Evolutionary conservation across 257 asterid species (phyloP), one percentile per base, ranked within the genome.

Genomic region (Penstemon davidsonii): DNA sequence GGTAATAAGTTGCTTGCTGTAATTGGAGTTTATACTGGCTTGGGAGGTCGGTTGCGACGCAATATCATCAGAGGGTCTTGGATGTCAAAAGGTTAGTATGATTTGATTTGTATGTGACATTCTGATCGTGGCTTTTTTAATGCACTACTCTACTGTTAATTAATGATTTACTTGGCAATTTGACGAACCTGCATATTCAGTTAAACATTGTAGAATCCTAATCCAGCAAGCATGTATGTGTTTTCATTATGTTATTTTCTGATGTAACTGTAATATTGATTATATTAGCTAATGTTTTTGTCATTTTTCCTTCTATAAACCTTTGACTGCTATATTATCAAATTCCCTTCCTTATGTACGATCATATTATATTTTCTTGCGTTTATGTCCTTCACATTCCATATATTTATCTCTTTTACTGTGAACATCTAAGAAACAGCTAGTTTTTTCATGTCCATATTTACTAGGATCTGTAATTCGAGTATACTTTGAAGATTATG

Each of bases 11-110:
- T 86, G 82, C 87, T 87, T 50, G 96, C 95, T 79, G 92, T 92
- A 42, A 84, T 89, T 64, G 98, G 96, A 75, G 84, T 92, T 70
- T 92, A 86, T 86, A 89, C 95, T 37, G 91, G 92, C 66, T 92
- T 89, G 73, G 96, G 96, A 64, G 84, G 92, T 69, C 88, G 84
- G 42, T 69, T 85, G 83, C 85, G 88, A 41, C 86, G 98, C 62
- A 89, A 86, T 72, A 39, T 61, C 73, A 83, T 86, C 64, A 85
- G 98, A 76, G 96, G 92, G 10, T 83, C 96, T 68, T 87, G 90
- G 98, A 80, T 87, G 91, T 84, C 90, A 49, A 80, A 79, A 80
- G 96, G 98, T 92, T 60, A 69, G 76, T 56, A 13, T 74, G 56
- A 55, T 54, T 50, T 15, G 55, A 40, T 75, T 53, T 7, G 5